Evolutionary conservation across 2,329 filamentous ascomycete genomes (phyloP).

Genomic region (Cytospora piceae): DNA sequence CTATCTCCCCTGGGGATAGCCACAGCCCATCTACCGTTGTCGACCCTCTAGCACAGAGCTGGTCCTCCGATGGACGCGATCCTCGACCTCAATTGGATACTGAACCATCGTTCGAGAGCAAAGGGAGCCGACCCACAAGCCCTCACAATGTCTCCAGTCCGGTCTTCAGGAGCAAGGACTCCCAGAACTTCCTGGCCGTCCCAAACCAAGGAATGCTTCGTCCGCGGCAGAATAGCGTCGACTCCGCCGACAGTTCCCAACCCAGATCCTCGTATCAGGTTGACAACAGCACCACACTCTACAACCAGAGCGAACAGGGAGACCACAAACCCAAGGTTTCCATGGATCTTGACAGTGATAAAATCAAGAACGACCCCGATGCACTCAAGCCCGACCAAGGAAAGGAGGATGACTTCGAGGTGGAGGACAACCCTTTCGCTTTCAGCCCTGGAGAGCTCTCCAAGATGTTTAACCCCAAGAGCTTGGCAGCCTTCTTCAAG

Average conservation of each 20-base stretch:
- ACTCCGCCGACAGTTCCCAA: conserved; percentile 65
- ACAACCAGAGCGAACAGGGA: conserved; percentile 44
- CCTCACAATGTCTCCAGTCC: conserved; percentile 73
- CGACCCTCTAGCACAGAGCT: conserved; percentile 39
- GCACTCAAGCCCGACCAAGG: conserved; percentile 77
- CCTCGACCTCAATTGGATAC: conserved; percentile 51
- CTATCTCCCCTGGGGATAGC: conserved; percentile 45
- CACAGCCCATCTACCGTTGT: conserved; percentile 45
- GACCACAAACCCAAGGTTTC: conserved; percentile 37
- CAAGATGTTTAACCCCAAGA: conserved; percentile 91
- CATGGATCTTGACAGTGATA: conserved; percentile 50
- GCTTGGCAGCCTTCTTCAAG: conserved; percentile 76
- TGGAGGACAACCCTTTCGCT: conserved; percentile 82
- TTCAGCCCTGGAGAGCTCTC: conserved; percentile 82
- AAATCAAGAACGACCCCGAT: conserved; percentile 66
- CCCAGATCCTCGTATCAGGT: conserved; percentile 63
- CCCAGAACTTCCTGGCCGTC: conserved; percentile 65
- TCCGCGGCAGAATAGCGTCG: conserved; percentile 70
- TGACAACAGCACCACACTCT: conserved; percentile 57
- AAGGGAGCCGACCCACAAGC: conserved; percentile 69
- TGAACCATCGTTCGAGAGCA: conserved; percentile 67
- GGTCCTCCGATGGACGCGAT: conserved; percentile 35
- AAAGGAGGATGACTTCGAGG: conserved; percentile 74
- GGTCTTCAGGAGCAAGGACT: conserved; percentile 51
- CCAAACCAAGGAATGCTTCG: conserved; percentile 55